A percentile compares a stretch with the other conserved stretches of the same genome.
Evolutionary conservation across 768 basidiomycete species (phyloP).

Genomic region (Amanita inopinata): DNA sequence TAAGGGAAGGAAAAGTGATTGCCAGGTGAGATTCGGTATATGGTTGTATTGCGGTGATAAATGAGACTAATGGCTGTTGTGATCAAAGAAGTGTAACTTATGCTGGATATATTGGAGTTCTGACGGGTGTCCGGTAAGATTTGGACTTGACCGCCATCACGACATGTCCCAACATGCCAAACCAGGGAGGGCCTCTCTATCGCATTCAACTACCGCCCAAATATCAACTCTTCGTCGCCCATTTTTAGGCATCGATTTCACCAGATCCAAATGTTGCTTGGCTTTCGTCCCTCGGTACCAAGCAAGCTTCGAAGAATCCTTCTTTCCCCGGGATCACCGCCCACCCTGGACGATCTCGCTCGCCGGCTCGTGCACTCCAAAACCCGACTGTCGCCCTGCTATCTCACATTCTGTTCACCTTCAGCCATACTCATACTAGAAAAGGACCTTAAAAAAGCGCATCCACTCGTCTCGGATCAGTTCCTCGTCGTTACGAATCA

Average conservation of each 20-base stretch:
- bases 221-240: slow-evolving; percentile 18
- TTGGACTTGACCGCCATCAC: neutral
- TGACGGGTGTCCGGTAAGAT: slow-evolving; percentile 27
- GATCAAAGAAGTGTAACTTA: slow-evolving; percentile 25
- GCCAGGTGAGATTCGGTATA: slow-evolving; percentile 19
- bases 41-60: neutral
- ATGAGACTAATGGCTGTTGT: neutral
- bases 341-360: slow-evolving; percentile 17
- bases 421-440: slow-evolving; percentile 22
- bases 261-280: slow-evolving; percentile 22
- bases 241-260: slow-evolving; percentile 19
- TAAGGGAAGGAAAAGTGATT: slow-evolving; percentile 21
- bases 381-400: slow-evolving; percentile 21
- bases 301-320: slow-evolving; percentile 23
- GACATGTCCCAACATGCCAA: neutral
- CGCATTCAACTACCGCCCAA: slow-evolving; percentile 26
- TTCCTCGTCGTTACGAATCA: slow-evolving; percentile 29
- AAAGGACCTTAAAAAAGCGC: slow-evolving; percentile 21
- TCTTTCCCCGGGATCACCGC: slow-evolving; percentile 19
- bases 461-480: slow-evolving; percentile 13
- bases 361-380: slow-evolving; percentile 11
- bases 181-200: slow-evolving; percentile 24
- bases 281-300: slow-evolving; percentile 22
- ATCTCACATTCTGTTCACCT: slow-evolving; percentile 28
- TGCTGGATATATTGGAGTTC: slow-evolving; percentile 27